A percentile compares a stretch with the other conserved stretches of the same genome.
phyloP scores from a whole-genome alignment of 2,329 filamentous ascomycete species.

The Claviceps monticola region DNA sequence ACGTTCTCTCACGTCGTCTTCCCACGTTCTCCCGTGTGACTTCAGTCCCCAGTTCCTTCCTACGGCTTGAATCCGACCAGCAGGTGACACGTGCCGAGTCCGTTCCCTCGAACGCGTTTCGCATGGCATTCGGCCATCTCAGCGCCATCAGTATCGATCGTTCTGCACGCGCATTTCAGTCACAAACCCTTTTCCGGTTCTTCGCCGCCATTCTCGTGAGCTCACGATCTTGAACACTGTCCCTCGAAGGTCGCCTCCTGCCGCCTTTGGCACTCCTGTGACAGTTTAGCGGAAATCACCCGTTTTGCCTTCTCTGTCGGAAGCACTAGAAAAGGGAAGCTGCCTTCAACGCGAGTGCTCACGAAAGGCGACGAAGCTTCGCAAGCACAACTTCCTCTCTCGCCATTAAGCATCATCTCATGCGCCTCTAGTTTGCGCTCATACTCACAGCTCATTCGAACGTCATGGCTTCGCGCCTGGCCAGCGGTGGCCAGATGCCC shows the following conservation, averaged over 20 bases:
- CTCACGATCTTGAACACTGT: background rate
- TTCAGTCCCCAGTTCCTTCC: background rate
- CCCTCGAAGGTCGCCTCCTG: background rate
- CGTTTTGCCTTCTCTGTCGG: background rate
- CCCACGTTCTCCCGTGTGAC: background rate
- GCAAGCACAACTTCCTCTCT: background rate
- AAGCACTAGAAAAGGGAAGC: background rate
- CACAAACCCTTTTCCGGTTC: background rate
- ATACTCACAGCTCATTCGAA: background rate
- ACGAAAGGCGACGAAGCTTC: no score
- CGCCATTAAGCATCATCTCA: slow-evolving; percentile 1
- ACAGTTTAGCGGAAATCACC: background rate
- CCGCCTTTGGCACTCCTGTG: background rate
- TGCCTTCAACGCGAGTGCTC: no score
- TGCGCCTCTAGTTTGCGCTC: slow-evolving; percentile 1
- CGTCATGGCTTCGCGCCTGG: slow-evolving; percentile 22
- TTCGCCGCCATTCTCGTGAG: background rate
- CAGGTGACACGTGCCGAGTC: slow-evolving; percentile 1
- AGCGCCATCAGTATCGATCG: background rate
- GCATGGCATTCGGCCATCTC: background rate
- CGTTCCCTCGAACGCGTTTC: background rate
- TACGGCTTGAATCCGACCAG: background rate
- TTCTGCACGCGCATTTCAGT: background rate
- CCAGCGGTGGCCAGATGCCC: slow-evolving; percentile 33
- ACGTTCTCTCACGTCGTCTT: background rate